phyloP scores from a whole-genome alignment of 208 protist genomes.

The Trypanosoma conorhini region DNA sequence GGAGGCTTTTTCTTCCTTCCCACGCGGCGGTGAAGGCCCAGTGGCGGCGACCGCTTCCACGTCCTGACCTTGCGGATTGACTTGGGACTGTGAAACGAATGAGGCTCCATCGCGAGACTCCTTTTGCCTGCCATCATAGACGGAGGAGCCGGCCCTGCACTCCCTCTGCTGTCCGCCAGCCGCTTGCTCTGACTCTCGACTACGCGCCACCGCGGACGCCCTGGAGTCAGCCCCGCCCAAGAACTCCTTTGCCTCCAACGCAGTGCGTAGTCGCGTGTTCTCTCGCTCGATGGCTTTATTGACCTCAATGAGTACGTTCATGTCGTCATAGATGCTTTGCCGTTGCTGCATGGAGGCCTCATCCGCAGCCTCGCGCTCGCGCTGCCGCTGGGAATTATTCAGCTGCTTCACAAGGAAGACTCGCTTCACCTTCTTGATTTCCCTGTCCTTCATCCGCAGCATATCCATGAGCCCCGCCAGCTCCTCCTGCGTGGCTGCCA shows the following conservation, averaged over 20 bases:
- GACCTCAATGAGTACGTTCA: slow-evolving; percentile 63
- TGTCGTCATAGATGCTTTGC: slow-evolving; percentile 40
- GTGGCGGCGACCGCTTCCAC: not conserved
- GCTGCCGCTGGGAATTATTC: slow-evolving; percentile 54
- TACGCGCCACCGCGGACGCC: not conserved
- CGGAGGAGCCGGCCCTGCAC: not conserved
- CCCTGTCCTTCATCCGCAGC: slow-evolving; percentile 52
- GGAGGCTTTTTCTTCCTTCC: not conserved
- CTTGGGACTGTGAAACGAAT: not conserved
- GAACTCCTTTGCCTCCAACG: slow-evolving; percentile 30
- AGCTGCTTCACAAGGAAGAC: slow-evolving; percentile 41
- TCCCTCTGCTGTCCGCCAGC: not conserved
- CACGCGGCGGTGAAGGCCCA: too few relatives aligned
- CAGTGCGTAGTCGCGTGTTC: slow-evolving; percentile 44
- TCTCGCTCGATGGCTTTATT: slow-evolving; percentile 78
- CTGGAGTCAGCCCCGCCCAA: not conserved
- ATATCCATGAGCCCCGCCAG: slow-evolving; percentile 52
- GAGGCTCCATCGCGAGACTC: not conserved
- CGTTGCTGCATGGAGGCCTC: slow-evolving; percentile 2
- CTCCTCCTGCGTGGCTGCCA: slow-evolving; percentile 46
- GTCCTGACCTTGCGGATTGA: not conserved
- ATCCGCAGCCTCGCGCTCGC: slow-evolving; percentile 26
- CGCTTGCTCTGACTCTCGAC: not conserved
- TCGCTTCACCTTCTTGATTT: slow-evolving; percentile 44
- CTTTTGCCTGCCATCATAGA: not conserved